A percentile compares a stretch with the other conserved stretches of the same genome.
phyloP scores from a whole-genome alignment of 805 yeast genomes.

The Wickerhamiella parazyma region DNA sequence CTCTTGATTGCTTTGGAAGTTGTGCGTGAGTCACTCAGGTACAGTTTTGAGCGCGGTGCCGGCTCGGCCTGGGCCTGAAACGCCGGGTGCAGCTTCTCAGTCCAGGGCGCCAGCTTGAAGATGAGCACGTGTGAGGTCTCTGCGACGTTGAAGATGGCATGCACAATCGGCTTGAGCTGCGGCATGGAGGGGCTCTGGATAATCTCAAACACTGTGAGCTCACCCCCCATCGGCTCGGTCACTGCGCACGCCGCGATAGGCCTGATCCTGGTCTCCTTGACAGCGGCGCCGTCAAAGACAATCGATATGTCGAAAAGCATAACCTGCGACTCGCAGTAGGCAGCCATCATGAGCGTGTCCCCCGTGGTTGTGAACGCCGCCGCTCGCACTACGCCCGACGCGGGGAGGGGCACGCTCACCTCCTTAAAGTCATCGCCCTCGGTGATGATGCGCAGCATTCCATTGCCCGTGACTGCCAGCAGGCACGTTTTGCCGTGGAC shows the following conservation, averaged over 20 bases:
- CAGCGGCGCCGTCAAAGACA: background rate
- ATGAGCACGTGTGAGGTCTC: conserved; percentile 8
- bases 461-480: conserved; percentile 49
- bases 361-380: conserved; percentile 2
- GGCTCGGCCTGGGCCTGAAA: conserved; percentile 13
- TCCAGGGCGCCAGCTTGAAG: conserved; percentile 6
- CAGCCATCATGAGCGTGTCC: conserved; percentile 20
- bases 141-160: conserved; percentile 3
- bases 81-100: conserved; percentile 15
- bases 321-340: conserved; percentile 16
- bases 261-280: background rate
- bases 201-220: conserved; percentile 7
- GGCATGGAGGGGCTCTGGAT: conserved; percentile 9
- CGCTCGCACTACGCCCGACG: background rate
- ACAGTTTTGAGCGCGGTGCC: conserved; percentile 2
- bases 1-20: conserved; percentile 14
- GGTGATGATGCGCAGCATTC: conserved; percentile 44
- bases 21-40: conserved; percentile 1
- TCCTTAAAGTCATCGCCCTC: conserved; percentile 28
- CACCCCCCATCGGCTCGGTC: conserved; percentile 3
- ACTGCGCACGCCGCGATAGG: conserved; percentile 8
- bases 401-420: conserved; percentile 16
- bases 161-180: conserved; percentile 3
- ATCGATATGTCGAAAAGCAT: conserved; percentile 20
- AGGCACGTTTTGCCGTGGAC: conserved; percentile 55